Percentiles rank a stretch among this genome's conserved stretches.
These are phyloP conservation scores for Botrytis deweyae DNA, from an alignment of 2,329 filamentous ascomycete genomes.

Conservation along the genomic window DNA sequence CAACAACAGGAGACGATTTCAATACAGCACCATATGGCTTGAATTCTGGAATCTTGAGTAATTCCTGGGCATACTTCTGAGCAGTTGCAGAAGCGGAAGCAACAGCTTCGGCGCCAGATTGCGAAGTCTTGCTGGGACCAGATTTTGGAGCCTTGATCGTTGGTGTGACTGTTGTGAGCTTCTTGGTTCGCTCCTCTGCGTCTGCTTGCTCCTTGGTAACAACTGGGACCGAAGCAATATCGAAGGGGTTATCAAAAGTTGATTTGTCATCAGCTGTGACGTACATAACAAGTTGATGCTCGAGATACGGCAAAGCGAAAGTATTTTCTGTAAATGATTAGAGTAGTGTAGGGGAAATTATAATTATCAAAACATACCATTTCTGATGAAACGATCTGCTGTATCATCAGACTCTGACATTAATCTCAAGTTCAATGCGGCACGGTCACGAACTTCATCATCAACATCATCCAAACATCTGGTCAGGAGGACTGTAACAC, in stretches of 20 bases:
- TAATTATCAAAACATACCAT: conserved; percentile 56
- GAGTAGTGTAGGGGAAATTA: conserved; percentile 21
- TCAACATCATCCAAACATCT: conserved; percentile 95
- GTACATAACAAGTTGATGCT: conserved; percentile 97
- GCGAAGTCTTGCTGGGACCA: conserved; percentile 69
- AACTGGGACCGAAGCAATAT: conserved; percentile 85
- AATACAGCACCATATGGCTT: conserved; percentile 85
- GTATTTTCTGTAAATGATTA: conserved; percentile 67
- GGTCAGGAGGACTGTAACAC: conserved; percentile 86
- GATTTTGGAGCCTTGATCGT: conserved; percentile 91
- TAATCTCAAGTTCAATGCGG: conserved; percentile 84
- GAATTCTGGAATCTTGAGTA: conserved; percentile 87
- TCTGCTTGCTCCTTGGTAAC: conserved; percentile 95
- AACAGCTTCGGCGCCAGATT: conserved; percentile 68
- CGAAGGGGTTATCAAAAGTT: conserved; percentile 82
- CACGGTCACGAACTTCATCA: conserved; percentile 95
- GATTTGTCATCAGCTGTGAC: conserved; percentile 89
- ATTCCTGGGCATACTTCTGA: conserved; percentile 84
- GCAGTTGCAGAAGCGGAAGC: conserved; percentile 76
- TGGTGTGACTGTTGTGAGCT: conserved; percentile 87
- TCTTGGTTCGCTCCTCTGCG: conserved; percentile 94
- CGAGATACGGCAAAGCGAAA: conserved; percentile 91
- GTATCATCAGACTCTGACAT: conserved; percentile 84
- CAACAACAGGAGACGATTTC: conserved; percentile 82
- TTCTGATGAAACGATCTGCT: conserved; percentile 86